Evolutionary conservation across 2,329 filamentous ascomycete genomes (phyloP), one percentile per base, ranked within the genome.

Genomic region (Emergomyces orientalis): DNA sequence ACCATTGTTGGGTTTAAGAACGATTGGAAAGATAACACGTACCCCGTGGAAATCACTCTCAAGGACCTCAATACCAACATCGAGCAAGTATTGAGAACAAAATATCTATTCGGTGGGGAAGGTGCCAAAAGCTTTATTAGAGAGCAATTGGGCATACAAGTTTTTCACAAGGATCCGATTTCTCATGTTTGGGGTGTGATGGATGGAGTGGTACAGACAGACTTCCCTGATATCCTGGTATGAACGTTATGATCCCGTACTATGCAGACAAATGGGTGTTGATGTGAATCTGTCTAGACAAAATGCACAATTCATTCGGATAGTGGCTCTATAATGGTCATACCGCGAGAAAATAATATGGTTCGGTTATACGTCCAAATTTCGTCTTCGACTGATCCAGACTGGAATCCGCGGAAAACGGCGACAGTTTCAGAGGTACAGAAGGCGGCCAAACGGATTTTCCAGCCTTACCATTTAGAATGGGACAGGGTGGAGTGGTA

Each of bases 171-270:
- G 65, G 87, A 90, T 68, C 86, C 86, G 19, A 87, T 87, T 64
- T 81, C 86, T 49, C 80, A 89, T 70, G 85, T 90, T 25, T 91
- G 88, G 88, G 87, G 87, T 60, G 88, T 91, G n/a, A 88, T 90
- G 79, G 88, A 91, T 69, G 82, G 88, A 41, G 86, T 90, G 2
- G 85, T 90, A 34, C 80, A 83, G 70, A 90, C 88, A 0, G 81
- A 90, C 69, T 91, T 91, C 67, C 88, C 88, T 0, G 88, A 93
- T 71, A 89, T 91, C 68, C 86, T 89, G 81, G 87, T 88, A 81
- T 87, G 89, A 78, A 17, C 27, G 19, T 32, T 56, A 14, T 32
- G 25, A 82, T 86, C 62, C 51, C 13, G 25, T 56, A 32, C 17
- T 22, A 25, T 22, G n/a, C 19, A 41, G 34, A 13, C 25, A 30